Percentiles rank a stretch among this genome's conserved stretches.
Evolutionary conservation across 2,329 filamentous ascomycete genomes (phyloP).

Genomic region (Clarireedia monteithiana): DNA sequence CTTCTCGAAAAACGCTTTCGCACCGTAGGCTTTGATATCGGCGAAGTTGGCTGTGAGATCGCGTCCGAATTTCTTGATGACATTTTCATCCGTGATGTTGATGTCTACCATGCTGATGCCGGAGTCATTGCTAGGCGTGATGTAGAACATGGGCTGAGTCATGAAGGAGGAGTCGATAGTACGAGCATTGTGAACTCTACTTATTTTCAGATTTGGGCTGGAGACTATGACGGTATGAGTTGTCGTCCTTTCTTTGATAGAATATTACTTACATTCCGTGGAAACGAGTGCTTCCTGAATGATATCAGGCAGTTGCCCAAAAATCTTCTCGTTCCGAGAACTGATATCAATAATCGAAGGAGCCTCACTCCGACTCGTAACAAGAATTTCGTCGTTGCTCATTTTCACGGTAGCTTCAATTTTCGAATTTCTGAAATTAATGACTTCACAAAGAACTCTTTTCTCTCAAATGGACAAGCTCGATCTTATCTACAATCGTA

Average conservation of each 20-base stretch:
- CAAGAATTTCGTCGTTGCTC: conserved; percentile 14
- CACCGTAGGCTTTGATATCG: conserved; percentile 20
- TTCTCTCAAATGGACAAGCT: too few relatives aligned
- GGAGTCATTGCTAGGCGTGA: conserved; percentile 20
- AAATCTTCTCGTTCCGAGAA: conserved; percentile 20
- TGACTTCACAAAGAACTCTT: too few relatives aligned
- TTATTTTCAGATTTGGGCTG: conserved; percentile 19
- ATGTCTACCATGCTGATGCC: conserved; percentile 22
- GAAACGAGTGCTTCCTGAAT: conserved; percentile 26
- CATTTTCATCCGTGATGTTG: conserved; percentile 20
- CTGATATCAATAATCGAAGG: conserved; percentile 23
- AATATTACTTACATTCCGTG: conserved; percentile 19
- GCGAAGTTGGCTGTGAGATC: conserved; percentile 25
- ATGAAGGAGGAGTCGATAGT: conserved; percentile 16
- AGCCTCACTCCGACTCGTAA: conserved; percentile 22
- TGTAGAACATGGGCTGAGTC: conserved; percentile 20
- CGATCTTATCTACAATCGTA: too few relatives aligned
- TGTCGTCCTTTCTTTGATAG: too few relatives aligned
- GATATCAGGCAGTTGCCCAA: conserved; percentile 22
- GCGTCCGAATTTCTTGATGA: conserved; percentile 22
- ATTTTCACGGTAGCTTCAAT: background rate
- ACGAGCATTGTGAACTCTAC: conserved; percentile 14
- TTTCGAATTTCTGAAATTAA: too few relatives aligned
- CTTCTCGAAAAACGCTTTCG: conserved; percentile 23
- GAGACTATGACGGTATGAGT: conserved; percentile 13